These are phyloP conservation scores for Backusella mclennaniae DNA, from an alignment of 192 early-diverging fungal genomes.

Conservation along the genomic window DNA sequence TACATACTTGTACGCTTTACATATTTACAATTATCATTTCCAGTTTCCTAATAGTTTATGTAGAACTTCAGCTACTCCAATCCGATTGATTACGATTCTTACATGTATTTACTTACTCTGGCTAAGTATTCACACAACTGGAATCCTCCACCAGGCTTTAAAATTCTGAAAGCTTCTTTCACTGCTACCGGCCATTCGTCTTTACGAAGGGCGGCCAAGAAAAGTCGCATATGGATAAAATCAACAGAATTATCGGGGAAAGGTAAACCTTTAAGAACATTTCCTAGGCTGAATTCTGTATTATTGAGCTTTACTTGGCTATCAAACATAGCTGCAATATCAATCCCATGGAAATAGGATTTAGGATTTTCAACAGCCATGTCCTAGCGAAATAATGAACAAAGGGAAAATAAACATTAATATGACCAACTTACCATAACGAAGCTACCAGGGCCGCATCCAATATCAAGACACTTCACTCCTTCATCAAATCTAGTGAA, in stretches of 20 bases:
- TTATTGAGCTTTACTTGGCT: slow-evolving; percentile 15
- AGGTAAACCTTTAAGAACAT: slow-evolving; percentile 19
- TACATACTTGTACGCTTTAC: slow-evolving; percentile 1
- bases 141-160: slow-evolving; percentile 29
- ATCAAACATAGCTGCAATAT: slow-evolving; percentile 22
- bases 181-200: slow-evolving; percentile 17
- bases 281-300: slow-evolving; percentile 22
- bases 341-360: slow-evolving; percentile 21
- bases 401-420: not conserved
- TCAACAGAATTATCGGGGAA: slow-evolving; percentile 34
- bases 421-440: slow-evolving; percentile 10
- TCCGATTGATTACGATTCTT: not conserved
- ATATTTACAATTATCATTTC: not conserved
- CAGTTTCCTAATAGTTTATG: not conserved
- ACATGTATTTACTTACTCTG: not conserved
- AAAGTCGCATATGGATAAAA: slow-evolving; percentile 22
- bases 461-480: slow-evolving; percentile 22
- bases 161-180: slow-evolving; percentile 6
- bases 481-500: slow-evolving; percentile 14
- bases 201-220: slow-evolving; percentile 6
- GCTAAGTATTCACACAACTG: slow-evolving; percentile 19
- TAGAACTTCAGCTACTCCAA: not conserved
- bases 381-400: slow-evolving; percentile 4
- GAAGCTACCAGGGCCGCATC: slow-evolving; percentile 31
- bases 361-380: slow-evolving; percentile 23